Evolutionary conservation across 345 rosid species (phyloP).

Genomic region (Clausena lansium): DNA sequence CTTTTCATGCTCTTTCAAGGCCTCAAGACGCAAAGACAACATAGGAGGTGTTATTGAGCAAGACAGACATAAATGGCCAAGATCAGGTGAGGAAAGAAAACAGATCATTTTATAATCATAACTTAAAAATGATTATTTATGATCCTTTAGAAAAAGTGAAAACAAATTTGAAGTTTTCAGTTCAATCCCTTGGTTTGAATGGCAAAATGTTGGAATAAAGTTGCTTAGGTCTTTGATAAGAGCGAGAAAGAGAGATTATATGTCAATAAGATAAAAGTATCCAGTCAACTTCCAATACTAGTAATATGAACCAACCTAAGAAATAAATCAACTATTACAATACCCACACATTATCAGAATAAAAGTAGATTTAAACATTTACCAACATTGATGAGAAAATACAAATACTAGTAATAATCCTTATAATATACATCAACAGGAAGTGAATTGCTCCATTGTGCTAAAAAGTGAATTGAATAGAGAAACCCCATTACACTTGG

Average conservation of each 20-base stretch:
- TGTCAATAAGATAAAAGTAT: background rate
- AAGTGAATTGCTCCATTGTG: background rate
- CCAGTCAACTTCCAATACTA: background rate
- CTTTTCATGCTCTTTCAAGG: background rate
- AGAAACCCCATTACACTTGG: too few relatives aligned
- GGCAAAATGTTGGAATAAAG: too few relatives aligned
- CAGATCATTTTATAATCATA: background rate
- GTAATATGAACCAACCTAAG: background rate
- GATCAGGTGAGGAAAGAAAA: background rate
- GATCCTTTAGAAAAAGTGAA: background rate
- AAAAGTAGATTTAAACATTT: background rate
- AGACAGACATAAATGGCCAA: background rate
- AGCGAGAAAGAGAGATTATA: background rate
- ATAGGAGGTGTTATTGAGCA: background rate
- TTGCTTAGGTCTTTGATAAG: background rate
- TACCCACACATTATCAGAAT: background rate
- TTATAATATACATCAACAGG: background rate
- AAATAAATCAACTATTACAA: background rate
- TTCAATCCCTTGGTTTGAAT: background rate
- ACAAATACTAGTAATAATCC: background rate
- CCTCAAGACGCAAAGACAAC: background rate
- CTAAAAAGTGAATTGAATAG: background rate
- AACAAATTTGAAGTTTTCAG: background rate
- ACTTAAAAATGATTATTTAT: background rate
- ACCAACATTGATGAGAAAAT: background rate